Percentiles rank a stretch among this genome's conserved stretches.
Evolutionary conservation across 2,329 filamentous ascomycete species (phyloP).

Genomic region (Alternaria metachromatica): DNA sequence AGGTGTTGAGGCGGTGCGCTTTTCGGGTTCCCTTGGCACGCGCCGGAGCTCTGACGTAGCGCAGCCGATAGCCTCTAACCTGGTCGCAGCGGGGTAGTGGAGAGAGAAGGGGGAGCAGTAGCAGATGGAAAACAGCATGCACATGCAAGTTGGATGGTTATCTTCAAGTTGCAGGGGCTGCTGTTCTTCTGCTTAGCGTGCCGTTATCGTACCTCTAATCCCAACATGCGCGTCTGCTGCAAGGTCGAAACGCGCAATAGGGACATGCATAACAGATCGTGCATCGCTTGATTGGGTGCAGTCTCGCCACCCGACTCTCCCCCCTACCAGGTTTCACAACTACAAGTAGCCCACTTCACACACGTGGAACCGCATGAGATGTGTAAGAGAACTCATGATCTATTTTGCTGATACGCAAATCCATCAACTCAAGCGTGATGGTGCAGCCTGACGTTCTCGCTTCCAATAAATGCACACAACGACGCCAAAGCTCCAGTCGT

Average conservation of each 20-base stretch:
- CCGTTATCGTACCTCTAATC: constrained; percentile 23
- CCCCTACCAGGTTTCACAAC: constrained; percentile 23
- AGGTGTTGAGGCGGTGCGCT: constrained; percentile 23
- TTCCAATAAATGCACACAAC: not conserved
- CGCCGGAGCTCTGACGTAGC: constrained; percentile 29
- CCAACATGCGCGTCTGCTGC: constrained; percentile 28
- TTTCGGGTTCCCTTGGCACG: constrained; percentile 15
- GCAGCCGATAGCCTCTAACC: constrained; percentile 24
- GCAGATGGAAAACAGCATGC: not conserved
- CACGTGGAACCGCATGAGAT: not conserved
- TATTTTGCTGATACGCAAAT: not conserved
- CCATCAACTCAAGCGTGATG: not conserved
- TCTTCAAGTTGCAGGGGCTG: constrained; percentile 8
- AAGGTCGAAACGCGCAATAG: constrained; percentile 29
- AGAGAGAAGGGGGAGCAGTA: not conserved
- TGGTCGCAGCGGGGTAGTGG: constrained; percentile 10
- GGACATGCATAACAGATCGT: constrained; percentile 31
- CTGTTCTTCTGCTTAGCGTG: constrained; percentile 25
- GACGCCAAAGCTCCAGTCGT: not conserved
- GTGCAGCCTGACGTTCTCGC: not conserved
- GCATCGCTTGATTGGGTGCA: constrained; percentile 33
- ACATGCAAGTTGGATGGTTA: not conserved
- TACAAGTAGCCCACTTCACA: constrained; percentile 3
- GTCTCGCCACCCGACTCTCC: constrained; percentile 27
- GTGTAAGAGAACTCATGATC: constrained; percentile 1